Base-by-base conservation (phyloP, 768 basidiomycete genomes). In the Pisolithus microcarpus region DNA sequence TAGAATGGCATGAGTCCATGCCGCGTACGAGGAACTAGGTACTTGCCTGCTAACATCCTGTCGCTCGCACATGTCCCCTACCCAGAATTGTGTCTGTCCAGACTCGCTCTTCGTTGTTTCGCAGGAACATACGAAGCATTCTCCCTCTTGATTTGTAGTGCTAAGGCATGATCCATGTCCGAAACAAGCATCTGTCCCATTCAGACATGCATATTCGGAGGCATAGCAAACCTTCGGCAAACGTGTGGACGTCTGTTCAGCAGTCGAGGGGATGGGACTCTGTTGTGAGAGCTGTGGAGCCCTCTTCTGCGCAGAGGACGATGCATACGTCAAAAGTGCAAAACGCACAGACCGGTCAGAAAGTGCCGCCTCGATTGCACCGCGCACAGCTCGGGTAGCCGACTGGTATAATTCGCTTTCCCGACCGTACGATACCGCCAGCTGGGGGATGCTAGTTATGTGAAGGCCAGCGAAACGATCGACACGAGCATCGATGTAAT, bases 21-120 rank as follows among this genome's bases (percentile, higher is more conserved):
- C 7, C 19, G 24, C 4, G 1, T 31, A 38, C 9, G 9, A 16
- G 40, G 15, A 13, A 8, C 15, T 37, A n/a, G 2, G 31, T 13
- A 80, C 86, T 54, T 60, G 89, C 89, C 79, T 80, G 73, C 86
- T 90, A 44, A 91, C 69, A 61, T 92, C 90, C 67, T 80, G 82
- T 56, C 82, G 77, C 72, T 91, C 81, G 57, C 90, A 92, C 55
- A 73, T 78, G 48, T 77, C 75, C 5, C 90, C 90, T 1, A 77
- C 88, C 89, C 90, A 92, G 30, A 65, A 68, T 54, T 82, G 77
- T 4, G 75, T 80, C 63, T 81, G 64, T n/a, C 81, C 76, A 23
- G 72, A 65, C 9, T 74, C 74, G 50, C 76, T 69, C 43, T 75
- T 76, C 9, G 80, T 83, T 24, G 66, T 70, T 1, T 54, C 48